Base-by-base conservation (phyloP, 2,329 filamentous ascomycete species). In the Emmonsiellopsis sp. region DNA sequence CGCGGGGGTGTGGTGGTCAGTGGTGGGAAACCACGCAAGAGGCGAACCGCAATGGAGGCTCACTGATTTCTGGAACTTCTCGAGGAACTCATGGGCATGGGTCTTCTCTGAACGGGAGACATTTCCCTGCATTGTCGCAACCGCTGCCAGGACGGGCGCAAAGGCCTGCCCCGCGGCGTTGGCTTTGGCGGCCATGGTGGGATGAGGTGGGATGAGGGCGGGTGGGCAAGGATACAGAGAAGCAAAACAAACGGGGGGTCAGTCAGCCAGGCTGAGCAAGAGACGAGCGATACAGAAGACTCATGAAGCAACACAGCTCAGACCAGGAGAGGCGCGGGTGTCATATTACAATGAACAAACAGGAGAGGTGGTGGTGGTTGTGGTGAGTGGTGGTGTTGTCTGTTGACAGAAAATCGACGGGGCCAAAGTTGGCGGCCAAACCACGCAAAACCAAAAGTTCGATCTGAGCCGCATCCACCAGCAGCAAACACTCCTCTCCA, bases 51-150 rank as follows among this genome's bases (percentile, higher is more conserved):
- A 42, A 30, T 46, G 11, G 11, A 52, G 55, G 49, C 86, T 62
- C 73, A 95, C 92, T 71, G 93, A 97, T 82, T 98, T 98, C 80
- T 98, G 93, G 73, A 97, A 98, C 63, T 83, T 85, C 73, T 95
- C 88, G 56, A 98, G 79, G 69, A 86, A 98, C 68, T 92, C 84
- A 68, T 96, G 91, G 56, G 89, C 91, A 71, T 90, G 86, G 69
- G 86, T 85, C 77, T 97, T 97, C 67, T 87, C 83, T 60, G 86
- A 80, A 65, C 86, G 82, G 67, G 92, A 84, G 61, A 84, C 86
- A 73, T 86, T 87, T 68, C 90, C 80, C 67, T 83, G 85, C 91
- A 98, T 95, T 59, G 91, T 93, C 67, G 85, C 82, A 73, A 97
- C 85, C 58, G 92, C 93, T 62, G 86, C 84, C 63, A 97, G 79